Base-by-base conservation (phyloP, 345 rosid genomes). In the Populus davidiana region DNA sequence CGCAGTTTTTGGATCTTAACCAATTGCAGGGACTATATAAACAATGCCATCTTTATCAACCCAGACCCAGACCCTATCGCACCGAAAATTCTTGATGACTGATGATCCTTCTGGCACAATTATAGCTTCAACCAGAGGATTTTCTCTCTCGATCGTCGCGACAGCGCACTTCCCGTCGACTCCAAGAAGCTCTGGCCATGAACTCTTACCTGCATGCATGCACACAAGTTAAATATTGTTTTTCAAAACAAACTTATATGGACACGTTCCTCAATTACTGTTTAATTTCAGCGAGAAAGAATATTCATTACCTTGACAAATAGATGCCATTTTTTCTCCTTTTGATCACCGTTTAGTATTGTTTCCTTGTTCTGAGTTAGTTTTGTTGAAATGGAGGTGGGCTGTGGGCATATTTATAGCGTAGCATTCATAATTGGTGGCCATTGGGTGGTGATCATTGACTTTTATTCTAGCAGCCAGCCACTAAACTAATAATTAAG, bases 101-200 rank as follows among this genome's bases (percentile, higher is more conserved):
- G 3, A 0, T 0, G 75, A 12, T 36, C 75, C 75, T 8, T 75
- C 71, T 50, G 43, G 23, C 38, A 74, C 50, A 20, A 80, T 49
- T 27, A 13, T 5, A 47, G 82, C 79, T 35, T 61, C 3, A 0
- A 80, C 79, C 6, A 41, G 9, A 16, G 75, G 54, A 18, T 80
- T 80, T 61, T 80, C 79, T 50, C 65, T 80, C 82, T 80, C 79
- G 9, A 75, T 75, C 12, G 66, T 80, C 1, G 38, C 71, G 1
- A 14, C 67, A 6, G 79, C 75, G 0, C 12, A 52, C 20, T 35
- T 38, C 66, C 82, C 78, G 0, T 69, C 47, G 8, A 20, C 47
- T 14, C 79, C 75, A 8, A 74, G 0, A 4, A 75, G 66, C 75
- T 80, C 79, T 12, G 82, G 82, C 82, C 79, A 80, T 33, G 82